phyloP scores from a whole-genome alignment of 2,329 filamentous ascomycete species.

The Stemphylium vesicarium region DNA sequence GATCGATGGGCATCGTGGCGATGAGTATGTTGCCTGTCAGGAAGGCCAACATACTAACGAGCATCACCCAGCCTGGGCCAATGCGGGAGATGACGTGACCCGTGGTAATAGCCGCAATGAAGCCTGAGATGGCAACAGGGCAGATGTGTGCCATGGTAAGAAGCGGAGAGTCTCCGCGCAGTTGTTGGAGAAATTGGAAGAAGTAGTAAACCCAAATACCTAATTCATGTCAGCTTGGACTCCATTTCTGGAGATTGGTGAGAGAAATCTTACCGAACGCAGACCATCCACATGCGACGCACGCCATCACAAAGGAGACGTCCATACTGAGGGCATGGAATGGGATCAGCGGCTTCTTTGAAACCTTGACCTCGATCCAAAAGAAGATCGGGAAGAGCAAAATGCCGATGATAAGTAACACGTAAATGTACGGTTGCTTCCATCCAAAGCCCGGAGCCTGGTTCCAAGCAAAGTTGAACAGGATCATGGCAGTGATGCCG shows the following conservation, averaged over 20 bases:
- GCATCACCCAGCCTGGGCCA: conserved; percentile 40
- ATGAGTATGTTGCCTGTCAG: conserved; percentile 47
- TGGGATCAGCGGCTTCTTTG: conserved; percentile 63
- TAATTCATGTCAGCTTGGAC: background rate
- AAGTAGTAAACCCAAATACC: conserved; percentile 44
- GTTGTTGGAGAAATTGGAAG: conserved; percentile 36
- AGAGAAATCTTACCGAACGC: conserved; percentile 35
- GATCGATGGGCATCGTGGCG: conserved; percentile 49
- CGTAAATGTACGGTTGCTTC: conserved; percentile 62
- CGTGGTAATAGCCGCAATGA: conserved; percentile 41
- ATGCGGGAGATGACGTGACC: conserved; percentile 40
- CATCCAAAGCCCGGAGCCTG: conserved; percentile 68
- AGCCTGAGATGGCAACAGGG: conserved; percentile 38
- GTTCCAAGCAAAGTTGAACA: conserved; percentile 73
- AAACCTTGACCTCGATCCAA: conserved; percentile 55
- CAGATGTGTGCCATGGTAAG: conserved; percentile 33
- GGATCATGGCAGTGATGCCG: conserved; percentile 61
- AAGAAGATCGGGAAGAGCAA: conserved; percentile 63
- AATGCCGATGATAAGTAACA: conserved; percentile 63
- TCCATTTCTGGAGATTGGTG: no score
- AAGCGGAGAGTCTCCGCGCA: conserved; percentile 35
- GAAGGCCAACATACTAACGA: conserved; percentile 41
- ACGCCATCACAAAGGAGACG: conserved; percentile 62
- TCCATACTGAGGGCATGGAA: conserved; percentile 58
- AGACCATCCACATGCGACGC: conserved; percentile 55